Evolutionary conservation across 768 basidiomycete species (phyloP), one percentile per base, ranked within the genome.

Genomic region (Suillus alpinus): DNA sequence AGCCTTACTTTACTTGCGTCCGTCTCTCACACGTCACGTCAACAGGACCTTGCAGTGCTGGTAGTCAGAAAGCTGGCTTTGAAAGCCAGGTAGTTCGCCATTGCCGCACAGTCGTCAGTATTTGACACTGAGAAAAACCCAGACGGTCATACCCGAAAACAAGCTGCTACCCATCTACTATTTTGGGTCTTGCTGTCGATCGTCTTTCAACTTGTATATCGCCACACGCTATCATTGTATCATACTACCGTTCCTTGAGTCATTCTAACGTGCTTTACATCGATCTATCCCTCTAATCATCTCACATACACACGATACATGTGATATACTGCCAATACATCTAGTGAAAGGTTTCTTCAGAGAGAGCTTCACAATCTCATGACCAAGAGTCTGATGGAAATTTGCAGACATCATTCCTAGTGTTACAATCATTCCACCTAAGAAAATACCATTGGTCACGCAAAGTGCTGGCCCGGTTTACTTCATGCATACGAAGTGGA

Each of bases 21-120:
- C 26, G 1, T 41, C n/a, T 16, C 43, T 65, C 31, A 72, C 49
- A 20, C 34, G 10, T 55, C 36, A 16, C 61, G 26, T 14, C 8
- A 29, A 53, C 44, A 74, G 71, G 70, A 70, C 8, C 68, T 74
- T 10, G 72, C 70, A 3, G 41, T 65, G 40, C 31, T 64, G 7
- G 37, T 64, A 14, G 23, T 14, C 7, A 68, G 62, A 49, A 65
- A 36, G 8, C 3, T 51, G 23, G 43, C 58, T 46, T 23, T 36
- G 8, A 8, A 58, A 57, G 23, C 53, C 23, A 39, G 10, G 9
- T 55, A 55, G 53, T 23, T 14, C n/a, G 8, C 34, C 14, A 20
- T 36, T 23, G 23, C 26, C 2, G 10, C 16, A 37, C 10, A 26
- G 16, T 23, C 9, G 20, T 8, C 36, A 39, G 34, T 16, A 10